Conservation (phyloP, 352 stramenopile genomes). For the Globisporangium solare region DNA sequence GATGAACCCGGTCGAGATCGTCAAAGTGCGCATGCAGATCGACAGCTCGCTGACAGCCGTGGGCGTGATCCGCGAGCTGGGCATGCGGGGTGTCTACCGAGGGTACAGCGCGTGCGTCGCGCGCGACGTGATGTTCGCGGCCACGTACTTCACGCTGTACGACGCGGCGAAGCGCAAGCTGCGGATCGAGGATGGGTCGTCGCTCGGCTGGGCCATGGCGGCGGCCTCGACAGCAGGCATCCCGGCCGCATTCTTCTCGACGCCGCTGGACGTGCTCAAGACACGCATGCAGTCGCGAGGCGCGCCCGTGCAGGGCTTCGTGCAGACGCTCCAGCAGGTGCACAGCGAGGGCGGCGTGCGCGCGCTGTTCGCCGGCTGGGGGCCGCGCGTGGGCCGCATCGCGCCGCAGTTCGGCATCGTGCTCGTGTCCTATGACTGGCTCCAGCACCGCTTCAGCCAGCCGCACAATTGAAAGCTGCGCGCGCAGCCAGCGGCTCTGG, state of each 20-base stretch:
- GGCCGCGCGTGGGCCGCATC: slow-evolving; percentile 65
- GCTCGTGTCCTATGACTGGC: slow-evolving; percentile 76
- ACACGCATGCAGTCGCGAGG: slow-evolving; percentile 75
- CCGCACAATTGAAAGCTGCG: slow-evolving; percentile 1
- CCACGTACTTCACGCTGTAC: slow-evolving; percentile 80
- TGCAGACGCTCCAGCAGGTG: slow-evolving; percentile 50
- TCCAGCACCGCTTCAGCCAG: slow-evolving; percentile 53
- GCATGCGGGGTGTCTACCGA: slow-evolving; percentile 58
- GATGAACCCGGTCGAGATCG: slow-evolving; percentile 82
- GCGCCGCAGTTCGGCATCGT: slow-evolving; percentile 81
- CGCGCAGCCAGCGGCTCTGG: too few relatives aligned
- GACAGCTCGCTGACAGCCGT: slow-evolving; percentile 57
- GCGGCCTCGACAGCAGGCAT: slow-evolving; percentile 66
- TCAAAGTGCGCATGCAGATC: slow-evolving; percentile 83
- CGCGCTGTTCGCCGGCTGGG: slow-evolving; percentile 68
- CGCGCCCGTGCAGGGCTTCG: slow-evolving; percentile 36
- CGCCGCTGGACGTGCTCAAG: slow-evolving; percentile 73
- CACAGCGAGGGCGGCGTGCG: slow-evolving; percentile 40
- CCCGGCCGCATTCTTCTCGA: slow-evolving; percentile 71
- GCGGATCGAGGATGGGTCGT: slow-evolving; percentile 57
- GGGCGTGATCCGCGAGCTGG: slow-evolving; percentile 57
- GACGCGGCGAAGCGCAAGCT: slow-evolving; percentile 64
- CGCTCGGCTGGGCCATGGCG: slow-evolving; percentile 67
- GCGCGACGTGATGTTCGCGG: slow-evolving; percentile 73
- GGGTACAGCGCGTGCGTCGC: slow-evolving; percentile 69